These are phyloP conservation scores for Quercus aquifolioides DNA, from an alignment of 306 rosid genomes.

Conservation along the genomic window DNA sequence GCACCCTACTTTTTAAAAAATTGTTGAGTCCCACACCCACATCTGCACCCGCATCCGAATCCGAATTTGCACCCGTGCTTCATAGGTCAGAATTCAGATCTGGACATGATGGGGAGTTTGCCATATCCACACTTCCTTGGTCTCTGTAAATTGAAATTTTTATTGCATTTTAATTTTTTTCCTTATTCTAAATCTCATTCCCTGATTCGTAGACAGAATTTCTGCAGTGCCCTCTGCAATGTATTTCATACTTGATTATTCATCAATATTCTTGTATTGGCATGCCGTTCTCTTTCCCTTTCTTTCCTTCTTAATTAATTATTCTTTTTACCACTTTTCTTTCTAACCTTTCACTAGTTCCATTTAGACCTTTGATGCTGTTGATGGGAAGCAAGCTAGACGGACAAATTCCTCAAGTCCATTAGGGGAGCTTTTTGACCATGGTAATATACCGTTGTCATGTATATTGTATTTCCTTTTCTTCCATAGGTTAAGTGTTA, in stretches of 20 bases:
- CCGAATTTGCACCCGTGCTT: no score
- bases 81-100: no score
- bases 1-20: no score
- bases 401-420: conserved; percentile 97
- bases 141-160: no score
- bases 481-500: background rate
- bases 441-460: conserved; percentile 50
- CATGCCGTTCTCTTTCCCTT: background rate
- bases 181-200: no score
- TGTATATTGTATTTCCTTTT: conserved; percentile 6
- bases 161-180: background rate
- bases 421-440: conserved; percentile 94
- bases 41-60: no score
- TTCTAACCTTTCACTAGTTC: conserved; percentile 11
- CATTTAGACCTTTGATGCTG: conserved; percentile 91
- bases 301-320: background rate
- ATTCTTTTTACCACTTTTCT: background rate
- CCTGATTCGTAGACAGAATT: no score
- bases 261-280: no score
- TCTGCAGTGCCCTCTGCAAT: no score
- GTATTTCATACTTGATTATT: background rate
- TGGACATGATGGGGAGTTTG: no score
- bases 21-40: no score
- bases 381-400: conserved; percentile 99
- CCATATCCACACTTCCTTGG: no score